Percentiles rank a stretch among this genome's conserved stretches.
Conservation (phyloP, 2,329 filamentous ascomycete species). For the Beauveria caledonica region DNA sequence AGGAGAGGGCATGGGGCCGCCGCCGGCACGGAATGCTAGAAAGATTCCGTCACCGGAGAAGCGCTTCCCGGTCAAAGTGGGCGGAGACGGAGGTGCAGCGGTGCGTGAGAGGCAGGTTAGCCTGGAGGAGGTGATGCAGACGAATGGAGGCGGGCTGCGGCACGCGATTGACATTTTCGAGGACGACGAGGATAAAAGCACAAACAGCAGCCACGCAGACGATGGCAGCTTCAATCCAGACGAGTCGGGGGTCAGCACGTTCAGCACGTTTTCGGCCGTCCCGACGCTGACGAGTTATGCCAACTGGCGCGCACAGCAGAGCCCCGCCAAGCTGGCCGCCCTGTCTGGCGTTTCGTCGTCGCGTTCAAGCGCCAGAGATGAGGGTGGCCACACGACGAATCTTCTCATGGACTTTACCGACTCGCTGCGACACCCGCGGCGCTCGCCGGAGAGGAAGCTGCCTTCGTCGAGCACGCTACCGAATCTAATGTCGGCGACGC, state of each 20-base stretch:
- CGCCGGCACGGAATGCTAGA: conserved; percentile 35
- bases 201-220: conserved; percentile 23
- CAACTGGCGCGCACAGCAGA: conserved; percentile 51
- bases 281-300: conserved; percentile 82
- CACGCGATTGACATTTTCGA: conserved; percentile 56
- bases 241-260: conserved; percentile 69
- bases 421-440: conserved; percentile 45
- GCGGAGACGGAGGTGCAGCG: conserved; percentile 18
- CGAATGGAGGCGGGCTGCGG: conserved; percentile 43
- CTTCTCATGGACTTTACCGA: conserved; percentile 84
- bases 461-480: conserved; percentile 25
- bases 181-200: conserved; percentile 33
- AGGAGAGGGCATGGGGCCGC: conserved; percentile 16
- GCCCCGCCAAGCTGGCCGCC: conserved; percentile 46
- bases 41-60: conserved; percentile 42
- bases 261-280: conserved; percentile 84
- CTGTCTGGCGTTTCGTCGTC: conserved; percentile 28
- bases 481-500: conserved; percentile 30
- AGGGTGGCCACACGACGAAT: conserved; percentile 59
- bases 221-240: conserved; percentile 42
- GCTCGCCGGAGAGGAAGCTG: conserved; percentile 38
- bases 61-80: conserved; percentile 54
- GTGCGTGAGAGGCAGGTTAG: conserved; percentile 30
- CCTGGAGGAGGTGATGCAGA: conserved; percentile 44
- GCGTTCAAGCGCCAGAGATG: conserved; percentile 27